These are phyloP conservation scores for Acanthamoeba healyi DNA, from an alignment of 208 protist genomes.

Conservation along the genomic window DNA sequence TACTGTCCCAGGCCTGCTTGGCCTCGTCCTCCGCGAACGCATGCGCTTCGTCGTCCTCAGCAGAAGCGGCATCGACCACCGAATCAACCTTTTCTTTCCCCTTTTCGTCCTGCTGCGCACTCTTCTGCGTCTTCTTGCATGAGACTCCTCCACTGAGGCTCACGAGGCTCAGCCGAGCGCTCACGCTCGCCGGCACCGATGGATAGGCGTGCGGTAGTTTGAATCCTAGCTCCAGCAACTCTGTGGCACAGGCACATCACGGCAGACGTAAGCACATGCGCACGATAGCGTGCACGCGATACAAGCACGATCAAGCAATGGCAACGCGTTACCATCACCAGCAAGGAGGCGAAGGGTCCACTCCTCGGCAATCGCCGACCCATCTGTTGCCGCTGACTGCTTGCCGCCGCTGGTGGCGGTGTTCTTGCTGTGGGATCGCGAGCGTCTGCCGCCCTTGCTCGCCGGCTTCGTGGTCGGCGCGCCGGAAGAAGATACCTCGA, in stretches of 20 bases:
- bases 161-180: not conserved
- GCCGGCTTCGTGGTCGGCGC: too few species aligned
- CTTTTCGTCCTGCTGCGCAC: not conserved
- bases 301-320: not conserved
- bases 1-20: not conserved
- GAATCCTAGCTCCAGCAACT: not conserved
- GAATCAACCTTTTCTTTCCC: conserved; percentile 10
- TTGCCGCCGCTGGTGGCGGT: not conserved
- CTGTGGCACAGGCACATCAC: not conserved
- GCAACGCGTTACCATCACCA: not conserved
- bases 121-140: not conserved
- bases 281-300: not conserved
- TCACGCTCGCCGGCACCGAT: not conserved
- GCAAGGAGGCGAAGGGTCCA: not conserved
- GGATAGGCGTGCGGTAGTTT: conserved; percentile 7
- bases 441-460: too few species aligned
- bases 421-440: not conserved
- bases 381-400: too few species aligned
- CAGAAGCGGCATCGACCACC: not conserved
- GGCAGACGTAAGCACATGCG: not conserved
- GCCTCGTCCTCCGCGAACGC: not conserved
- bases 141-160: too few species aligned
- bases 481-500: not conserved
- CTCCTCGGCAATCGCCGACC: not conserved
- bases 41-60: not conserved